Conservation (phyloP, 495 filamentous ascomycete species). For the Hypoxylon lienhwacheense region DNA sequence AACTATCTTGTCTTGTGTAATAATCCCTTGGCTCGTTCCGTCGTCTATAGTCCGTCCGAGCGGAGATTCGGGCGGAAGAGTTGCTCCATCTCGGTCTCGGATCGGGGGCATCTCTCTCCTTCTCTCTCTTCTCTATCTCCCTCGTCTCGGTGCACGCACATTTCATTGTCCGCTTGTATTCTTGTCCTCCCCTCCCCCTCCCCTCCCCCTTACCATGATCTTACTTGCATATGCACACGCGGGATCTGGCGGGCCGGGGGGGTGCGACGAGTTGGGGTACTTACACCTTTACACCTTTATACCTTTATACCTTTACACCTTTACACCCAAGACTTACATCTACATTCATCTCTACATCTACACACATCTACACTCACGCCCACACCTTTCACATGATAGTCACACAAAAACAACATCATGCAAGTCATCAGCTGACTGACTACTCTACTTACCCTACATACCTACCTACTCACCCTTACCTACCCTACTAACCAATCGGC, state of each 20-base stretch:
- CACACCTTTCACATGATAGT: no score
- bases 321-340: no score
- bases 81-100: no score
- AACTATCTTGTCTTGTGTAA: not conserved
- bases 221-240: conserved; percentile 19
- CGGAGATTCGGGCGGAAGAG: conserved; percentile 27
- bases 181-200: not conserved
- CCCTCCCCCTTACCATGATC: not conserved
- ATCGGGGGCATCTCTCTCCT: not conserved
- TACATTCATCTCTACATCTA: no score
- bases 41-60: conserved; percentile 1
- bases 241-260: conserved; percentile 13
- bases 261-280: not conserved
- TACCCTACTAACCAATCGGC: not conserved
- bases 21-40: not conserved
- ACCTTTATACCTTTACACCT: no score
- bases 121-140: conserved; percentile 2
- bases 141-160: not conserved
- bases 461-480: not conserved
- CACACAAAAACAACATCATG: conserved; percentile 1
- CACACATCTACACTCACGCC: no score
- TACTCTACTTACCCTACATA: not conserved
- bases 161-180: not conserved
- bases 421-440: conserved; percentile 13
- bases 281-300: no score